Conservation (phyloP, 306 rosid genomes). For the Mimosa bimucronata region DNA sequence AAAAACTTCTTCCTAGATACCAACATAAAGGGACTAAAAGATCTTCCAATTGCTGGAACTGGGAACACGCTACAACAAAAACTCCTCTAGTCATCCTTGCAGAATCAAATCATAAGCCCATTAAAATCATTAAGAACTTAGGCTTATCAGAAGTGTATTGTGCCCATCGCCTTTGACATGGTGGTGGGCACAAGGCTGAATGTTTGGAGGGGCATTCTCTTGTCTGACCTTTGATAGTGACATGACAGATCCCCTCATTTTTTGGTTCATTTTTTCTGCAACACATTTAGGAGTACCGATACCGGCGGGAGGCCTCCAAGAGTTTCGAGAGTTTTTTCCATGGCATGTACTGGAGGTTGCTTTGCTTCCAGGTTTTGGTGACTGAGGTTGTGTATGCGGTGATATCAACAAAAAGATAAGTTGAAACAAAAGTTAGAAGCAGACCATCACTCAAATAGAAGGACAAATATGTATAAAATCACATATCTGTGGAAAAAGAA, state of each 20-base stretch:
- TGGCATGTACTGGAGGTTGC: slow-evolving; percentile 39
- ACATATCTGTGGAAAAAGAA: background rate
- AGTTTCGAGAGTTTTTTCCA: slow-evolving; percentile 40
- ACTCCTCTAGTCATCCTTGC: background rate
- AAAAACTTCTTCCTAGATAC: too few relatives aligned
- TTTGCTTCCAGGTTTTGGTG: slow-evolving; percentile 54
- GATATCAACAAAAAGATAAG: slow-evolving; percentile 41
- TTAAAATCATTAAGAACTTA: slow-evolving; percentile 32
- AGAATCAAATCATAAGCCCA: slow-evolving; percentile 11
- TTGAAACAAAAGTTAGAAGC: slow-evolving; percentile 8
- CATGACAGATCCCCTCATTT: slow-evolving; percentile 42
- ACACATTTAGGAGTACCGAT: slow-evolving; percentile 41
- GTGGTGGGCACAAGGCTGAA: slow-evolving; percentile 42
- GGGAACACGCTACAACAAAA: slow-evolving; percentile 11
- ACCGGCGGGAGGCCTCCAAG: slow-evolving; percentile 52
- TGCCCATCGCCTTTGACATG: background rate
- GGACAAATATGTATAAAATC: background rate
- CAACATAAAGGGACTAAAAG: slow-evolving; percentile 11
- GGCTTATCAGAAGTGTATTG: slow-evolving; percentile 7
- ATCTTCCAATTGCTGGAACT: slow-evolving; percentile 35
- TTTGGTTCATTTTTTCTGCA: slow-evolving; percentile 36
- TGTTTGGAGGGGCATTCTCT: slow-evolving; percentile 65
- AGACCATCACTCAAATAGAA: slow-evolving; percentile 29
- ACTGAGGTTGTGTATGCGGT: background rate
- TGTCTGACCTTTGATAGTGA: slow-evolving; percentile 49